These are phyloP conservation scores for Tolypocladium ovalisporum DNA, from an alignment of 2,329 filamentous ascomycete genomes.

Conservation along the genomic window DNA sequence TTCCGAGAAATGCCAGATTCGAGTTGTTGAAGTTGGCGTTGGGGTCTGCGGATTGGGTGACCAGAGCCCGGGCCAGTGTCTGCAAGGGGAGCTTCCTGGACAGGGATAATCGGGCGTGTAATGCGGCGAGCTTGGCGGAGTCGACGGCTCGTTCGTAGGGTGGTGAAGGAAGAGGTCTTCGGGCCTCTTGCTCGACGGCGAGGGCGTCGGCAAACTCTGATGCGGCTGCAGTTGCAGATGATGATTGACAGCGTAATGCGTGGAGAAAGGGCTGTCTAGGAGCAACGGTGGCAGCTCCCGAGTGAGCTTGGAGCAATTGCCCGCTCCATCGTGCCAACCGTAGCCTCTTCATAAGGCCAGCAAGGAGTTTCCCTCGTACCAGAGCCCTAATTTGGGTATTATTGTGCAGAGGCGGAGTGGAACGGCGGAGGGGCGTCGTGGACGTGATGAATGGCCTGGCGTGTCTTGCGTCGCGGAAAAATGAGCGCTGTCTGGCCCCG, in stretches of 20 bases:
- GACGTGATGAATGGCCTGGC: not conserved
- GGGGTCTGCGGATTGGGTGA: constrained; percentile 75
- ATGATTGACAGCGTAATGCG: constrained; percentile 21
- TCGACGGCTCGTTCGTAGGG: constrained; percentile 51
- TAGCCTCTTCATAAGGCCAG: constrained; percentile 28
- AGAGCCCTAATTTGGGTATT: not conserved
- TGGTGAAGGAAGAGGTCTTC: constrained; percentile 54
- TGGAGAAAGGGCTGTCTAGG: constrained; percentile 14
- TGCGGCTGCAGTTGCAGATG: constrained; percentile 11
- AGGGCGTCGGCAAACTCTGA: constrained; percentile 11
- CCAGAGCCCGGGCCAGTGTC: constrained; percentile 74
- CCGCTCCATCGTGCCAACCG: constrained; percentile 29
- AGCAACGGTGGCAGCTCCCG: constrained; percentile 12
- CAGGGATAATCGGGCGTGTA: constrained; percentile 81
- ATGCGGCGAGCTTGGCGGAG: constrained; percentile 83
- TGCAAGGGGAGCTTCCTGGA: constrained; percentile 72
- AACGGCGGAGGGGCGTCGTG: not conserved
- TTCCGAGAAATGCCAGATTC: constrained; percentile 70
- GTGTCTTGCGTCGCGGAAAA: constrained; percentile 1
- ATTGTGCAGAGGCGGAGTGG: not conserved
- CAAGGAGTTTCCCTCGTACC: not conserved
- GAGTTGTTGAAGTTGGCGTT: constrained; percentile 80
- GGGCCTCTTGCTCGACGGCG: constrained; percentile 9
- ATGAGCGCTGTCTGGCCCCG: constrained; percentile 5
- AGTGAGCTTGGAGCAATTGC: constrained; percentile 26